Base-by-base conservation (phyloP, 2,329 filamentous ascomycete species). In the Neopestalotiopsis rosae region DNA sequence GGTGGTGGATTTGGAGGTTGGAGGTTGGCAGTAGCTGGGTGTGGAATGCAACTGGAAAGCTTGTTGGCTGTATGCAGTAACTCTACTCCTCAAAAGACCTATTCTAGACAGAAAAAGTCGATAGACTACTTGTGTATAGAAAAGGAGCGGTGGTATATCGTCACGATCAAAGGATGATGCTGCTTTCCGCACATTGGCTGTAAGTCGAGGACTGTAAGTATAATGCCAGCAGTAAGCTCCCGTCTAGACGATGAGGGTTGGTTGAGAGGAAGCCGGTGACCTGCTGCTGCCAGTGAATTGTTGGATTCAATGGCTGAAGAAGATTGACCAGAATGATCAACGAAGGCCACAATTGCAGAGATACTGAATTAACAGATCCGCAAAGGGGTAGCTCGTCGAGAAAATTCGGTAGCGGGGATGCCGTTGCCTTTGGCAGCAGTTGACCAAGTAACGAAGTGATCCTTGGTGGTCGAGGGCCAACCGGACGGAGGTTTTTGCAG, bases 41-140 rank as follows among this genome's bases (percentile, higher is more conserved):
- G 14, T 62, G 20, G 34, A 40, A 34, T 28, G n/a, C 62, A 28
- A 5, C 24, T 20, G 5, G 61, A 65, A 66, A n/a, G 38, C n/a
- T 28, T 65, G 64, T 13, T 24, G n/a, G 49, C 56, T 74, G 67
- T 75, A 74, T 71, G 72, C 74, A 72, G 72, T 76, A 76, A 75
- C 61, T 71, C 72, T 77, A 76, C 68, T 77, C 69, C 70, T 74
- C 74, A 68, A 74, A 28, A 74, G 72, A 67, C 69, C 72, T 75
- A 71, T 72, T 75, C 69, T 70, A 52, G 63, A 66, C 73, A 71
- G 72, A 69, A 38, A 71, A 38, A 71, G 71, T 72, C 71, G 69
- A 72, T 64, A 72, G 70, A 66, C 58, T 64, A 67, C 69, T 72
- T 70, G 61, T 17, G 17, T 61, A 61, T 34, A 9, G 34, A 49